Base-by-base conservation (phyloP, 2,329 filamentous ascomycete genomes). In the Botryosphaeria dothidea region DNA sequence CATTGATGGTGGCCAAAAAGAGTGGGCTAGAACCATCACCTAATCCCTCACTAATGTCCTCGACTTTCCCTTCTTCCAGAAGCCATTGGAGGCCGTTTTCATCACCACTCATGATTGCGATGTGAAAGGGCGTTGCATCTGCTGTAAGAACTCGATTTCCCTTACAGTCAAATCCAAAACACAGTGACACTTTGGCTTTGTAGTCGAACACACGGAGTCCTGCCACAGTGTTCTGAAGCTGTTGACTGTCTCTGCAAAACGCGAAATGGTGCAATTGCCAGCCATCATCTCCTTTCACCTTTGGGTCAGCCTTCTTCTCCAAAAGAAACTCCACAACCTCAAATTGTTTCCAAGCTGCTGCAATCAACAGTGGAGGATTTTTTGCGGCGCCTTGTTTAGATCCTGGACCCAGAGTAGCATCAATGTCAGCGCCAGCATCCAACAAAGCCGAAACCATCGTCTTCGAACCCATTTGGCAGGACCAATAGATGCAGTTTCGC, bases 191-290 rank as follows among this genome's bases (percentile, higher is more conserved):
- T 21, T 56, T 54, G 15, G 51, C 31, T 15, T 38, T 3, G 15
- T 38, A 56, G n/a, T 56, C 51, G 4, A 56, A 17, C 23, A 17
- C 31, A 27, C n/a, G 29, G 2, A 8, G 23, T n/a, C 1, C 25
- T 31, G n/a, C n/a, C n/a, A n/a, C n/a, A n/a, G n/a, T n/a, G n/a
- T 23, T 38, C 4, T 25, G 21, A 41, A n/a, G n/a, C n/a, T n/a
- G n/a, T n/a, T n/a, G n/a, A n/a, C n/a, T 34, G 2, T 36, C 49
- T 2, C 11, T 3, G 25, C 1, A 1, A 17, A n/a, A 38, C 5
- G 54, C 54, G 54, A 27, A n/a, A 23, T 58, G 54, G 2, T 58
- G 54, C 8, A 58, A 9, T 23, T 58, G 54, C 54, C 36, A 58
- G 34, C 11, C 6, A 4, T 1, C 2, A 3, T 27, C 3, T 3